phyloP scores from a whole-genome alignment of 2,329 filamentous ascomycete genomes.

The Ustulina deusta region DNA sequence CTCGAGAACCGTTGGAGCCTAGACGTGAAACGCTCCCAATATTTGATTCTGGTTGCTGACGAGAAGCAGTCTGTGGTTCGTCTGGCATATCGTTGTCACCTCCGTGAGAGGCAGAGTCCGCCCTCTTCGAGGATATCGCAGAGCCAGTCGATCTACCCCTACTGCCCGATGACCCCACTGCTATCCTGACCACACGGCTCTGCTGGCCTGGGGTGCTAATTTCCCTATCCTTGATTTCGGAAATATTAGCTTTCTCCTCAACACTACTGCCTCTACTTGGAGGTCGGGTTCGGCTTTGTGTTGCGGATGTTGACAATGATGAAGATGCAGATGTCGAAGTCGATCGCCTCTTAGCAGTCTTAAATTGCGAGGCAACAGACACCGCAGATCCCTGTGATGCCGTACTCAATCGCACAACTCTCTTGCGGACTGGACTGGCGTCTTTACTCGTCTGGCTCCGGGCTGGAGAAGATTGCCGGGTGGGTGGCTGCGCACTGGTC shows the following conservation, averaged over 20 bases:
- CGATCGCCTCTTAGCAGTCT: slow-evolving; percentile 61
- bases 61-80: slow-evolving; percentile 62
- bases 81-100: slow-evolving; percentile 61
- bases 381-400: slow-evolving; percentile 53
- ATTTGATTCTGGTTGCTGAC: slow-evolving; percentile 60
- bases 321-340: slow-evolving; percentile 55
- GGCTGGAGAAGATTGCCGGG: slow-evolving; percentile 58
- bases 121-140: slow-evolving; percentile 51
- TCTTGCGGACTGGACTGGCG: slow-evolving; percentile 66
- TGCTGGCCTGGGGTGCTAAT: slow-evolving; percentile 67
- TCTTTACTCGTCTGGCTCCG: slow-evolving; percentile 58
- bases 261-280: slow-evolving; percentile 57
- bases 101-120: slow-evolving; percentile 47
- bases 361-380: slow-evolving; percentile 43
- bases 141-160: slow-evolving; percentile 54
- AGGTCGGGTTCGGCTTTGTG: slow-evolving; percentile 53
- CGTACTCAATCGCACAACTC: slow-evolving; percentile 68
- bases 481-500: slow-evolving; percentile 60
- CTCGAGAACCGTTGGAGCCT: slow-evolving; percentile 62
- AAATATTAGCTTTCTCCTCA: slow-evolving; percentile 55
- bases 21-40: slow-evolving; percentile 67
- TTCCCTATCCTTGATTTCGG: slow-evolving; percentile 53
- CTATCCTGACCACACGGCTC: slow-evolving; percentile 67
- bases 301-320: slow-evolving; percentile 52
- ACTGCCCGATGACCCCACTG: slow-evolving; percentile 63